Base-by-base conservation (phyloP, 768 basidiomycete species). In the Cyclocybe aegerita region DNA sequence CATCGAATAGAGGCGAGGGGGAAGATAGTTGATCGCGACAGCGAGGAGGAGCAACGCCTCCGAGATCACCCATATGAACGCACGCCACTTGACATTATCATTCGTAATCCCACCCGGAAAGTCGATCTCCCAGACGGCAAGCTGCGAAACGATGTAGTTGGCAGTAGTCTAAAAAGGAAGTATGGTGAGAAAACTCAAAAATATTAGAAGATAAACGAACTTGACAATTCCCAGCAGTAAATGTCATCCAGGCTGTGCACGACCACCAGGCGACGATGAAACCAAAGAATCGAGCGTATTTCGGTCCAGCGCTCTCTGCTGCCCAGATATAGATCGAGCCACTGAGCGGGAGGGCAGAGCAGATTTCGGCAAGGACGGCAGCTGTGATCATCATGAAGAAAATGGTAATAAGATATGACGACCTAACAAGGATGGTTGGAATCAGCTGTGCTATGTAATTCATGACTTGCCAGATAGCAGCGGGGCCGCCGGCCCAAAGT, bases 321-420 rank as follows among this genome's bases (percentile, higher is more conserved):
- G 92, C 90, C 93, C 93, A 96, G 43, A 93, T 85, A 67, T 95
- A 96, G 65, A 97, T 95, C 7, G 92, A 94, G 2, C 93, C 93
- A 49, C 88, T 90, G 43, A 93, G 66, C 4, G 90, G 88, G 29
- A 94, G 74, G 4, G 92, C 89, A 36, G 93, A 94, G 67, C 93
- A 95, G 46, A 95, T 85, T 64, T 96, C 93, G 14, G 93, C 92
- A 34, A 96, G 75, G 37, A 93, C 85, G 8, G 82, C 83, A 1
- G 93, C 93, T 6, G 90, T 93, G 46, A 96, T 91, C 56, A 78
- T 79, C 90, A 93, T 92, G 65, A 93, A 91, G 39, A 93, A 64
- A 64, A 93, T 78, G 6, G 91, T 90, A 48, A 92, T 76, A 52
- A 93, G 29, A 63, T 87, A 93, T 12, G 89, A 90, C 0, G 90